Conservation (phyloP, 495 filamentous ascomycete species). For the Pseudoneurospora amorphoporcata region DNA sequence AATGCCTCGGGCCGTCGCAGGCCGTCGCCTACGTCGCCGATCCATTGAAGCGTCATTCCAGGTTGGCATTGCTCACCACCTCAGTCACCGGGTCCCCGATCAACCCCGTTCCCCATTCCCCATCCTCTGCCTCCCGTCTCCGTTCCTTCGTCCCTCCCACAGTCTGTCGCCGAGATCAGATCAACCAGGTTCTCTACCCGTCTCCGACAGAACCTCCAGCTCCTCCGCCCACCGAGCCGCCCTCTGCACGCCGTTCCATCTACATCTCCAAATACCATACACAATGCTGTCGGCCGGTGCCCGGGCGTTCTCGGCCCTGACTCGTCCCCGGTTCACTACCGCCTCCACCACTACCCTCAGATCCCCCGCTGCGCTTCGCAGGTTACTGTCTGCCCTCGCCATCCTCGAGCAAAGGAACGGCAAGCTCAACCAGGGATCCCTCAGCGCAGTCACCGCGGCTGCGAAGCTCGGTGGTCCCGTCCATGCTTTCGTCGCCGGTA, state of each 20-base stretch:
- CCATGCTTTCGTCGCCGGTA: slow-evolving; percentile 82
- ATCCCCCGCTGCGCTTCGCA: slow-evolving; percentile 41
- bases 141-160: not conserved
- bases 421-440: slow-evolving; percentile 68
- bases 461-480: slow-evolving; percentile 76
- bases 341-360: slow-evolving; percentile 13
- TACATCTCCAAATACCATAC: slow-evolving; percentile 3
- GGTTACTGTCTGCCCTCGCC: slow-evolving; percentile 79
- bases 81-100: not conserved
- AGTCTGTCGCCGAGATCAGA: not conserved
- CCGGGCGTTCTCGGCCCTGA: slow-evolving; percentile 21
- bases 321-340: slow-evolving; percentile 16
- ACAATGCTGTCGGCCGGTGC: slow-evolving; percentile 16
- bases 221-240: not conserved
- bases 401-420: slow-evolving; percentile 91
- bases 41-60: not conserved
- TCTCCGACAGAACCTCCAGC: not conserved
- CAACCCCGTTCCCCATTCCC: not conserved
- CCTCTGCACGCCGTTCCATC: not conserved
- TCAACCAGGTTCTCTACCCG: not conserved
- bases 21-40: slow-evolving; percentile 11
- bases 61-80: not conserved
- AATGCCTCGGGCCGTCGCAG: slow-evolving; percentile 24
- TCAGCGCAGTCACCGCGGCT: slow-evolving; percentile 80
- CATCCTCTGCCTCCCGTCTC: not conserved